Conservation (phyloP, 495 filamentous ascomycete species). For the Oleoguttula mirabilis region DNA sequence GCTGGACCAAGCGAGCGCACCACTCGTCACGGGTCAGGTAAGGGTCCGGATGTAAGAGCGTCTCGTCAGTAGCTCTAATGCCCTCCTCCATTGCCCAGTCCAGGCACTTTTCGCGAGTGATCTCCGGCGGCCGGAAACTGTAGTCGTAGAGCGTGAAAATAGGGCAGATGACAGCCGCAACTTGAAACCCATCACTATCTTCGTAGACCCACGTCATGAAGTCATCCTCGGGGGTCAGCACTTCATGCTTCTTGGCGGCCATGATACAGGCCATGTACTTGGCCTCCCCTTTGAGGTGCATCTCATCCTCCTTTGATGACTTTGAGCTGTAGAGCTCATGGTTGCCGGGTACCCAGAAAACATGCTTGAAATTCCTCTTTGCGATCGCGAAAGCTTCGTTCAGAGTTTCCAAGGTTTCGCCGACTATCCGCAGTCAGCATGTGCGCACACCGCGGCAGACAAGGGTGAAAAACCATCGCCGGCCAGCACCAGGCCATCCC, state of each 20-base stretch:
- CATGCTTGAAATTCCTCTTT: slow-evolving; percentile 26
- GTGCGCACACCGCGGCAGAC: background rate
- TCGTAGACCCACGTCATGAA: slow-evolving; percentile 30
- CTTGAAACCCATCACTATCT: slow-evolving; percentile 19
- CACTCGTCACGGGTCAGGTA: slow-evolving; percentile 27
- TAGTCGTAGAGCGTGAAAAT: slow-evolving; percentile 35
- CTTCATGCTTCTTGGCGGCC: slow-evolving; percentile 25
- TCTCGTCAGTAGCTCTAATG: slow-evolving; percentile 30
- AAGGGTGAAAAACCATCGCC: slow-evolving; percentile 22
- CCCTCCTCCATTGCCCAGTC: slow-evolving; percentile 31
- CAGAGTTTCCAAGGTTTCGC: slow-evolving; percentile 27
- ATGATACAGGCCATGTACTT: slow-evolving; percentile 31
- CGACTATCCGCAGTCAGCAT: slow-evolving; percentile 17
- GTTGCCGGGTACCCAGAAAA: slow-evolving; percentile 33
- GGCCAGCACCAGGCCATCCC: slow-evolving; percentile 30
- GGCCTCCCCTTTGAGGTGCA: slow-evolving; percentile 24
- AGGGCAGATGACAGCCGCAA: slow-evolving; percentile 26
- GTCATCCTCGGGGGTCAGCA: slow-evolving; percentile 31
- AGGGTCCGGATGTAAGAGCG: slow-evolving; percentile 27
- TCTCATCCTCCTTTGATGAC: slow-evolving; percentile 19
- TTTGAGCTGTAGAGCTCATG: slow-evolving; percentile 32
- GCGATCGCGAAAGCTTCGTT: slow-evolving; percentile 26
- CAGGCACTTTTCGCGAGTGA: slow-evolving; percentile 24
- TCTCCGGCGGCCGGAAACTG: slow-evolving; percentile 27
- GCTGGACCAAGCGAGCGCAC: slow-evolving; percentile 25